A percentile compares a stretch with the other conserved stretches of the same genome.
Evolutionary conservation across 176 grass and related monocot genomes (phyloP).

Genomic region (Oryza coarctata): DNA sequence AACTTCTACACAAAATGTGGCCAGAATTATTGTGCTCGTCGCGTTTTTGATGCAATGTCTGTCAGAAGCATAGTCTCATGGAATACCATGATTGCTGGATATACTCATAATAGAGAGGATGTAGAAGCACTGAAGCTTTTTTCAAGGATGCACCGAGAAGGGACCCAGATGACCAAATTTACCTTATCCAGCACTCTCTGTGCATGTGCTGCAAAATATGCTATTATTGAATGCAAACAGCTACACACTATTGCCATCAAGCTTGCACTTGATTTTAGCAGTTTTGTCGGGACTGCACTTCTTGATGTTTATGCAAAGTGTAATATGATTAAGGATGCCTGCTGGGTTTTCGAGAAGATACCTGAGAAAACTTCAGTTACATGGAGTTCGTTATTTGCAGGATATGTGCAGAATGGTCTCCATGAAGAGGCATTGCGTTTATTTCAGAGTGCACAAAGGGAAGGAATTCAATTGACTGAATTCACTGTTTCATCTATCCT

Average conservation of each 20-base stretch:
- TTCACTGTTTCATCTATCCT: constrained; percentile 65
- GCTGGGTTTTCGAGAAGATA: constrained; percentile 59
- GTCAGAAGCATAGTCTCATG: constrained; percentile 56
- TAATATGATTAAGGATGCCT: constrained; percentile 57
- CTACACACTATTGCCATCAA: constrained; percentile 56
- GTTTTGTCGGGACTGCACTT: constrained; percentile 62
- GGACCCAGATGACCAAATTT: constrained; percentile 55
- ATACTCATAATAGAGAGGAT: constrained; percentile 45
- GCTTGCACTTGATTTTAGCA: constrained; percentile 51
- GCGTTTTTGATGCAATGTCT: constrained; percentile 58
- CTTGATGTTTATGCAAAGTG: constrained; percentile 71
- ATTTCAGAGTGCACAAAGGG: constrained; percentile 40
- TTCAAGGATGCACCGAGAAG: constrained; percentile 55
- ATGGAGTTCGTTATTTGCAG: constrained; percentile 63
- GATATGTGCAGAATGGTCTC: constrained; percentile 66
- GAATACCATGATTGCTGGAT: constrained; percentile 76
- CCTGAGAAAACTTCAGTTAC: constrained; percentile 62
- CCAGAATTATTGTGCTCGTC: constrained; percentile 38
- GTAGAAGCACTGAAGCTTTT: constrained; percentile 55
- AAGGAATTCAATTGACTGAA: constrained; percentile 50
- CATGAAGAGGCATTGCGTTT: constrained; percentile 50
- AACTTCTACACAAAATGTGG: constrained; percentile 65
- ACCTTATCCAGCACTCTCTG: constrained; percentile 59
- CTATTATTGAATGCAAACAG: constrained; percentile 52
- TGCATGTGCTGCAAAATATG: constrained; percentile 58